These are phyloP conservation scores for Amanita phalloides DNA, from an alignment of 768 basidiomycete species.

Conservation along the genomic window DNA sequence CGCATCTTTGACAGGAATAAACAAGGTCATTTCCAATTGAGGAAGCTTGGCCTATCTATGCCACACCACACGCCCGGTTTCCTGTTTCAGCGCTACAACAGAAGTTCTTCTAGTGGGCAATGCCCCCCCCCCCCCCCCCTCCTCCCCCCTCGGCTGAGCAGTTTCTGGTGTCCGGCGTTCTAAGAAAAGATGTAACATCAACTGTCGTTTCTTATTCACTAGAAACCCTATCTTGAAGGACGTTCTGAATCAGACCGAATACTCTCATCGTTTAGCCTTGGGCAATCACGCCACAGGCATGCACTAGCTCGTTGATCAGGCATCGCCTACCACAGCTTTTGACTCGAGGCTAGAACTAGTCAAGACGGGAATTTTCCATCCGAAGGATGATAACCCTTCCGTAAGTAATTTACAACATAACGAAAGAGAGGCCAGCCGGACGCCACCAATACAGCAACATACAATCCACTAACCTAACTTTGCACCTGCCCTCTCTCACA, in stretches of 20 bases:
- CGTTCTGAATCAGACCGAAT: no score
- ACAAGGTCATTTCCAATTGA: neutral
- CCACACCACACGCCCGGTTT: neutral
- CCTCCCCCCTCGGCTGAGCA: neutral
- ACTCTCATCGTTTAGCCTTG: no score
- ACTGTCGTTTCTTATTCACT: neutral
- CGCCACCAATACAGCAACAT: neutral
- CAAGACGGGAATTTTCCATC: neutral
- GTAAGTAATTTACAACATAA: neutral
- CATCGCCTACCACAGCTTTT: neutral
- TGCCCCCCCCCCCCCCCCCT: neutral
- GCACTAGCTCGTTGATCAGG: neutral
- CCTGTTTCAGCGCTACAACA: neutral
- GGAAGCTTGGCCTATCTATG: neutral
- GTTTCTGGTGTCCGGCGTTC: neutral
- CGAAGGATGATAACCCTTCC: neutral
- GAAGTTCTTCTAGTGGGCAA: neutral
- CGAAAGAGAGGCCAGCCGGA: conserved; percentile 1
- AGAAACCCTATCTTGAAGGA: neutral
- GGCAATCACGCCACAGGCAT: neutral
- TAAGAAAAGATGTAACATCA: conserved; percentile 1
- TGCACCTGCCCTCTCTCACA: neutral
- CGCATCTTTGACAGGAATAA: no score
- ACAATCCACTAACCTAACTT: neutral
- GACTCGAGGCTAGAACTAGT: neutral